Evolutionary conservation across 495 filamentous ascomycete species (phyloP).

Genomic region (Glonium stellatum): DNA sequence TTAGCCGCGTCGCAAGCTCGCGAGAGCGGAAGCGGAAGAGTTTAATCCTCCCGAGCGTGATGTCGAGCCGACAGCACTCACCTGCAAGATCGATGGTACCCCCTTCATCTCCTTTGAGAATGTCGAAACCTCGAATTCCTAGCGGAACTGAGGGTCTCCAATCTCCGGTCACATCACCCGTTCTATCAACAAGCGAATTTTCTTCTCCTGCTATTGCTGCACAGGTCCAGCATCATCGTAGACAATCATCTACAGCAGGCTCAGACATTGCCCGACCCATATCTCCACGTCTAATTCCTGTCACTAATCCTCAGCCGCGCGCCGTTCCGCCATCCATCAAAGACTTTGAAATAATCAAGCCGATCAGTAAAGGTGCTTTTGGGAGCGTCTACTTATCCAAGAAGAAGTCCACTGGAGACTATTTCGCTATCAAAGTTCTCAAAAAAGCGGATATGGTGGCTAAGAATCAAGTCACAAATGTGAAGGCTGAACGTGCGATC

Average conservation of each 20-base stretch:
- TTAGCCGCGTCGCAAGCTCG: conserved; percentile 61
- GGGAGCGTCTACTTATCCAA: conserved; percentile 96
- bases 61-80: conserved; percentile 76
- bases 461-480: conserved; percentile 98
- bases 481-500: conserved; percentile 97
- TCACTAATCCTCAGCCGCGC: conserved; percentile 65
- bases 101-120: conserved; percentile 81
- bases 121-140: conserved; percentile 75
- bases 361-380: conserved; percentile 97
- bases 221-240: conserved; percentile 68
- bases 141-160: conserved; percentile 65
- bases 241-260: conserved; percentile 84
- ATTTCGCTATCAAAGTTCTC: conserved; percentile 95
- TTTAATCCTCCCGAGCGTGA: conserved; percentile 64
- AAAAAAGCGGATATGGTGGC: conserved; percentile 99
- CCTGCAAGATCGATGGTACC: conserved; percentile 60
- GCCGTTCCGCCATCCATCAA: conserved; percentile 93
- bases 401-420: conserved; percentile 96
- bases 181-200: conserved; percentile 73
- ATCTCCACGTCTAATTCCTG: conserved; percentile 70
- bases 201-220: conserved; percentile 56
- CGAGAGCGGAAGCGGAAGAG: conserved; percentile 77
- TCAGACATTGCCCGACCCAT: conserved; percentile 61
- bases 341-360: conserved; percentile 98
- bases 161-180: conserved; percentile 84